Conservation (phyloP, 805 yeast genomes). For the Gaillardinia entomophila region DNA sequence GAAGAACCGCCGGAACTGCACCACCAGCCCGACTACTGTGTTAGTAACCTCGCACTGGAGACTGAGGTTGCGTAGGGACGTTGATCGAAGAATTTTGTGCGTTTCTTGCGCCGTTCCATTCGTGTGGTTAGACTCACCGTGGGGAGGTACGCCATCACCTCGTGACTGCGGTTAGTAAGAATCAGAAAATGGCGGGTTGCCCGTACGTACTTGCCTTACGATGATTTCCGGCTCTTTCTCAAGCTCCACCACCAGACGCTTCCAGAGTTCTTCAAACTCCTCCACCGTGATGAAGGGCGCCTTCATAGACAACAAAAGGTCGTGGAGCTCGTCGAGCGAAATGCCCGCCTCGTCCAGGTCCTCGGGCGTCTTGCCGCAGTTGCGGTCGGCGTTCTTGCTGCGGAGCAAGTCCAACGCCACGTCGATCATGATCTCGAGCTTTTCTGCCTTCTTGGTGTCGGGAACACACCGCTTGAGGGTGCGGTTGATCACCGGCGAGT, state of each 20-base stretch:
- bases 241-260: constrained; percentile 52
- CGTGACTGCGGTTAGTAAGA: constrained; percentile 13
- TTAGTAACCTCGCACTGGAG: constrained; percentile 52
- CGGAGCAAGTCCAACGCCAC: constrained; percentile 64
- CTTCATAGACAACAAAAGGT: constrained; percentile 41
- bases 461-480: constrained; percentile 51
- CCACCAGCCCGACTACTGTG: constrained; percentile 37
- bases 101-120: constrained; percentile 30
- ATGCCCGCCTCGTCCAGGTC: constrained; percentile 49
- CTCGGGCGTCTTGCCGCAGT: constrained; percentile 47
- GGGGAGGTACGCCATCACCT: constrained; percentile 13
- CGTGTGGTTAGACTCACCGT: constrained; percentile 33
- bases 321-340: constrained; percentile 43
- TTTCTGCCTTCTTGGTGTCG: constrained; percentile 66
- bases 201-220: constrained; percentile 63
- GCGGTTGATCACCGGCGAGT: constrained; percentile 56
- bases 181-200: not conserved
- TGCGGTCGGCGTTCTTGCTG: constrained; percentile 56
- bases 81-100: constrained; percentile 63
- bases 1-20: constrained; percentile 14
- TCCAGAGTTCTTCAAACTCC: constrained; percentile 76
- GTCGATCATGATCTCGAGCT: constrained; percentile 57
- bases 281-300: constrained; percentile 46
- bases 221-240: constrained; percentile 63
- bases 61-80: constrained; percentile 60